A percentile compares a stretch with the other conserved stretches of the same genome.
phyloP scores from a whole-genome alignment of 2,329 filamentous ascomycete genomes.

The Calcarisporium arbuscula region DNA sequence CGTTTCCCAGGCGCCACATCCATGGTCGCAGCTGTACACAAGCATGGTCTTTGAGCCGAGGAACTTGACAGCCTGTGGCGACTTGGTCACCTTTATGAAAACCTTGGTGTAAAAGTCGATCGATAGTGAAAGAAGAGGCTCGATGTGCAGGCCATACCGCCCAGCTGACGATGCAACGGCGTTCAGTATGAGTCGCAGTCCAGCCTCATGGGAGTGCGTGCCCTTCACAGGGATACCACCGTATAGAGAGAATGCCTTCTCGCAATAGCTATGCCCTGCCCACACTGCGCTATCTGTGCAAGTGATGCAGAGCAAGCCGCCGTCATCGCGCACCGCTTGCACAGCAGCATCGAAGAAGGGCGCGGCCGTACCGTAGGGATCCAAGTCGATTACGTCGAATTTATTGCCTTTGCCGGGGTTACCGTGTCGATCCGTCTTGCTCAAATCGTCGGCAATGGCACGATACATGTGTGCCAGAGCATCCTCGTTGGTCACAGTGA shows the following conservation, averaged over 20 bases:
- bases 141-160: constrained; percentile 79
- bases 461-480: constrained; percentile 90
- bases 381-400: constrained; percentile 93
- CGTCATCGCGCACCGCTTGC: constrained; percentile 75
- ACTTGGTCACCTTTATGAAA: constrained; percentile 76
- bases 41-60: constrained; percentile 87
- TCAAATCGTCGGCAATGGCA: constrained; percentile 48
- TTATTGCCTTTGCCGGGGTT: constrained; percentile 37
- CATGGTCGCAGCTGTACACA: constrained; percentile 82
- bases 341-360: constrained; percentile 89
- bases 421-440: constrained; percentile 32
- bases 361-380: constrained; percentile 90
- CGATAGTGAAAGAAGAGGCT: constrained; percentile 85
- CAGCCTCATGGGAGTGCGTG: constrained; percentile 79
- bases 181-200: constrained; percentile 79
- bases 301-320: constrained; percentile 87
- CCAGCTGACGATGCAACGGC: constrained; percentile 74
- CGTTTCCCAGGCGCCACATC: constrained; percentile 86
- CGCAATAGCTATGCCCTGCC: constrained; percentile 87
- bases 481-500: constrained; percentile 71
- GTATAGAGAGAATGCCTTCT: constrained; percentile 92
- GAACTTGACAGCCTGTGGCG: constrained; percentile 83
- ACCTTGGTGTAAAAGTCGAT: constrained; percentile 94
- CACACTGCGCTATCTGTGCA: constrained; percentile 96
- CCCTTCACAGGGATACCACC: constrained; percentile 85